Conservation (phyloP, 345 rosid species). For the Sisymbrium irio region DNA sequence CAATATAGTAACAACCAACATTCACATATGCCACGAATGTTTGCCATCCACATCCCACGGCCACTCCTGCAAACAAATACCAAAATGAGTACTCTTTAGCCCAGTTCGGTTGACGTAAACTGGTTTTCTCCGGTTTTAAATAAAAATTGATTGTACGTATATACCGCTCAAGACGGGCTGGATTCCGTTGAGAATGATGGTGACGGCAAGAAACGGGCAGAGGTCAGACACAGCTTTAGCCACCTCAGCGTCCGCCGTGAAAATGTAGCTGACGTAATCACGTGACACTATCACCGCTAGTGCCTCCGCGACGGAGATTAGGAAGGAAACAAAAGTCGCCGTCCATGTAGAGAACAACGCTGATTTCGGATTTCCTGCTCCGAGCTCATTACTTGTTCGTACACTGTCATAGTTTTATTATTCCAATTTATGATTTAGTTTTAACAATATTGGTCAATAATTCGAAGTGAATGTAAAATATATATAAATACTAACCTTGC, state of each 20-base stretch:
- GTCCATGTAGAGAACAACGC: conserved; percentile 52
- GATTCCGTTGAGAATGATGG: conserved; percentile 61
- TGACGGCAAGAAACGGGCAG: conserved; percentile 58
- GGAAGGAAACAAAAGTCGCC: conserved; percentile 44
- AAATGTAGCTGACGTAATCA: conserved; percentile 47
- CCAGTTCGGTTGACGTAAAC: not conserved
- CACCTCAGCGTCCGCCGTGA: conserved; percentile 55
- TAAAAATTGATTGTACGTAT: not conserved
- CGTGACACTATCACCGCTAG: conserved; percentile 33
- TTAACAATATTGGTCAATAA: not conserved
- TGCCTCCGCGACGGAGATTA: conserved; percentile 43
- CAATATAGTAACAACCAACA: conserved; percentile 53
- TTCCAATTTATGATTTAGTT: not conserved
- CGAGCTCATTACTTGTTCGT: conserved; percentile 76
- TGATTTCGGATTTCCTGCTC: conserved; percentile 64
- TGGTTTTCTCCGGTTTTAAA: not conserved
- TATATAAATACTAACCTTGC: conserved; percentile 50
- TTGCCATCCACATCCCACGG: conserved; percentile 82
- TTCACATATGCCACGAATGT: conserved; percentile 63
- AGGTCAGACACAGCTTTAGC: conserved; percentile 67
- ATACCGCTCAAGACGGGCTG: conserved; percentile 74
- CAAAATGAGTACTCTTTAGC: not conserved
- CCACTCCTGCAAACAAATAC: conserved; percentile 48
- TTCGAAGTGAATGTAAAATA: not conserved
- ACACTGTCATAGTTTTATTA: conserved; percentile 37